Percentiles rank a stretch among this genome's conserved stretches.
phyloP scores from a whole-genome alignment of 148 eudicot species.

The Vaccinium myrtillus region DNA sequence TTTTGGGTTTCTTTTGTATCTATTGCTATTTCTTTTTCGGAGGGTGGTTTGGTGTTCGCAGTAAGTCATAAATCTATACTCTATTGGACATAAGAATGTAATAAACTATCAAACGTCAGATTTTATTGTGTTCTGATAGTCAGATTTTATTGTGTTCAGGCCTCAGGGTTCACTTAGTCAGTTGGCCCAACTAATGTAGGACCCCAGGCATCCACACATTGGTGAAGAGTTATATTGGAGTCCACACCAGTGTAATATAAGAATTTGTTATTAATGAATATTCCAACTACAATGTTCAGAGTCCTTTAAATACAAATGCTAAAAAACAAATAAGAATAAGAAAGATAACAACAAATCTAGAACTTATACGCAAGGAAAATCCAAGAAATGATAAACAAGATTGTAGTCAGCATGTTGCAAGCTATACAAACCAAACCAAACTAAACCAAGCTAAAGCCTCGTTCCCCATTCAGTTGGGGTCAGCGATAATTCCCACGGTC shows the following conservation, averaged over 20 bases:
- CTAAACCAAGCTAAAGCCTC: background rate
- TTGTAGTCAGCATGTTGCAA: background rate
- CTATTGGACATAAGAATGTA: too few relatives aligned
- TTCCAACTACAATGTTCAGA: background rate
- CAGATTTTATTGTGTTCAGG: too few relatives aligned
- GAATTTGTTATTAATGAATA: background rate
- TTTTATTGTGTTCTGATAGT: too few relatives aligned
- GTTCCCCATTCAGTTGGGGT: background rate
- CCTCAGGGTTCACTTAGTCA: too few relatives aligned
- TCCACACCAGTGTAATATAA: background rate
- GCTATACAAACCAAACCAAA: background rate
- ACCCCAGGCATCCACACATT: background rate
- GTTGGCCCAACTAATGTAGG: background rate
- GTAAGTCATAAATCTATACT: too few relatives aligned
- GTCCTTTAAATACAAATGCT: background rate
- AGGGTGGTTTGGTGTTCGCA: too few relatives aligned
- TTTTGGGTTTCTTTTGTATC: too few relatives aligned
- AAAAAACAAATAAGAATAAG: background rate
- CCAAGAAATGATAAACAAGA: background rate
- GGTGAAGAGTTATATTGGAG: background rate
- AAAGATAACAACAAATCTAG: background rate
- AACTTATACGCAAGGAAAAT: background rate
- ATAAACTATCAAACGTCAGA: too few relatives aligned
- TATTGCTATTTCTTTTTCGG: too few relatives aligned
- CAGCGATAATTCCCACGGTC: background rate